Evolutionary conservation across 2,329 filamentous ascomycete genomes (phyloP).

Genomic region (Fusarium bulbicola): DNA sequence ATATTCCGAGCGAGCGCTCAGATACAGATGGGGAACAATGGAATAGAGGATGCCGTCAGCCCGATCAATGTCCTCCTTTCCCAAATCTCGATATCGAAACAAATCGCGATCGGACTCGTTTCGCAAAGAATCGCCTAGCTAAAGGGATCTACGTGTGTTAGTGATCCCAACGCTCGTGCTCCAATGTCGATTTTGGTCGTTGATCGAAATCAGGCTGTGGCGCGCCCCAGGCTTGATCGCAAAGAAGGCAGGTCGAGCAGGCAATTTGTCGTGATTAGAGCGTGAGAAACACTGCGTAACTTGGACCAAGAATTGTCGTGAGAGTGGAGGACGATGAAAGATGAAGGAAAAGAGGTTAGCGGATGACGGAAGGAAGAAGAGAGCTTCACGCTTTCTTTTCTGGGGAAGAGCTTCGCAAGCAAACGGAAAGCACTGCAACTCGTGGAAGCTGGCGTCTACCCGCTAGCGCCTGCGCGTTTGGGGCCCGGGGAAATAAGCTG

Average conservation of each 20-base stretch:
- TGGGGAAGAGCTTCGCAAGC: conserved; percentile 38
- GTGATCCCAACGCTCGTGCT: neutral
- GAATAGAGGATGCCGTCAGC: conserved; percentile 32
- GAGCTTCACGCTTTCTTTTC: conserved; percentile 31
- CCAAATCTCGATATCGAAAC: conserved; percentile 20
- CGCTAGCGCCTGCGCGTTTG: conserved; percentile 34
- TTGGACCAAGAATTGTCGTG: neutral
- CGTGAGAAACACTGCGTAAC: neutral
- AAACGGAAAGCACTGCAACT: conserved; percentile 21
- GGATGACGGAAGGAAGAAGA: conserved; percentile 10
- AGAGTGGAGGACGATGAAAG: neutral
- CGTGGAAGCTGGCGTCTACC: conserved; percentile 32
- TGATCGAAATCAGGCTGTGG: conserved; percentile 15
- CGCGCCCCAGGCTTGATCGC: conserved; percentile 7
- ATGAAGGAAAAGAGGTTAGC: neutral
- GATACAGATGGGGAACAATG: conserved; percentile 33
- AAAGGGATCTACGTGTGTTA: neutral
- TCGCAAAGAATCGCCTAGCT: neutral
- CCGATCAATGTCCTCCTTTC: conserved; percentile 36
- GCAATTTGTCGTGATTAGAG: neutral
- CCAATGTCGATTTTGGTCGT: neutral
- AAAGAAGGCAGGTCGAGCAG: neutral
- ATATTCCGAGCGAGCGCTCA: conserved; percentile 27
- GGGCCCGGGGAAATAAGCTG: conserved; percentile 31
- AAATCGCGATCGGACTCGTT: conserved; percentile 17